Conservation (phyloP, 163 green algal species). For the Chlorella variabilis region DNA sequence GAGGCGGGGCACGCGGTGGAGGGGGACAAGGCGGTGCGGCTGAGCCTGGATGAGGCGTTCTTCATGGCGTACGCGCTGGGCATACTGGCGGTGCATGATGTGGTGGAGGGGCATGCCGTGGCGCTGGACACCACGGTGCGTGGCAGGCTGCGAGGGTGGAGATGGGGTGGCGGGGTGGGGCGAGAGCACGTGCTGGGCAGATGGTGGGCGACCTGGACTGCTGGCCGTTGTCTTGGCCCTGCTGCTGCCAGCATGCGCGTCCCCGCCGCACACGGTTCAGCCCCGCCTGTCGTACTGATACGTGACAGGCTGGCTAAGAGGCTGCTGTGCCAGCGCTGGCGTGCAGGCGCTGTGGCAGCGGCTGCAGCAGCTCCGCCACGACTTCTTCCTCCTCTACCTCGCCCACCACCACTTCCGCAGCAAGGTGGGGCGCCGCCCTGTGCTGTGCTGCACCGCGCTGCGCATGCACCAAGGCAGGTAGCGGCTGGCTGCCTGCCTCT, state of each 20-base stretch:
- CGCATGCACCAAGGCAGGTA: neutral
- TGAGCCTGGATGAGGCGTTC: conserved; percentile 61
- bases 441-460: neutral
- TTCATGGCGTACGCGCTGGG: conserved; percentile 52
- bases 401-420: conserved; percentile 63
- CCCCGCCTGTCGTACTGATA: too few species aligned
- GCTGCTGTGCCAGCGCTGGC: too few species aligned
- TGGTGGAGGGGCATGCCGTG: conserved; percentile 1
- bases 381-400: conserved; percentile 56
- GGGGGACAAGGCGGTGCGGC: conserved; percentile 42
- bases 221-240: neutral
- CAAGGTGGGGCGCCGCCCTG: conserved; percentile 43
- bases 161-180: too few species aligned
- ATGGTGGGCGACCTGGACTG: too few species aligned
- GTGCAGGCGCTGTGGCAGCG: conserved; percentile 47
- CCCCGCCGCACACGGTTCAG: too few species aligned
- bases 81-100: conserved; percentile 31
- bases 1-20: neutral
- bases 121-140: conserved; percentile 4
- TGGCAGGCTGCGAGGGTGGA: too few species aligned
- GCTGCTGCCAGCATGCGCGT: neutral
- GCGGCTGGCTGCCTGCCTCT: neutral
- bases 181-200: too few species aligned
- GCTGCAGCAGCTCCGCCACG: conserved; percentile 12
- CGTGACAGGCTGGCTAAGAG: neutral